Conservation (phyloP, 768 basidiomycete species). For the Suillus subluteus region DNA sequence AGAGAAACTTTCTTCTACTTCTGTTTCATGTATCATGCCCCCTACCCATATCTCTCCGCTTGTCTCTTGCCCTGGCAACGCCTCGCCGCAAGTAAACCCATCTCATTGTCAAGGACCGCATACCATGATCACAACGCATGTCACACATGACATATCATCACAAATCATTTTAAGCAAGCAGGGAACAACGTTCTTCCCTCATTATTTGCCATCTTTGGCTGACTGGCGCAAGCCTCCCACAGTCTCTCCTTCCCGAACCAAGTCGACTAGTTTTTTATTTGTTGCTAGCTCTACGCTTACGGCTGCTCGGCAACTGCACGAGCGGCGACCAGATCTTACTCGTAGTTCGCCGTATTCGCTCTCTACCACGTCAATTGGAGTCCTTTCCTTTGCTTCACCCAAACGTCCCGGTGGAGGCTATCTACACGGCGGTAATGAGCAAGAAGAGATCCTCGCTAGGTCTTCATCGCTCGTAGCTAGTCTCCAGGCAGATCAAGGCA, state of each 20-base stretch:
- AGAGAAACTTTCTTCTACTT: slow-evolving; percentile 23
- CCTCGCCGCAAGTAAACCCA: not conserved
- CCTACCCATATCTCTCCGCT: slow-evolving; percentile 11
- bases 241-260: slow-evolving; percentile 4
- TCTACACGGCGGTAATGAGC: slow-evolving; percentile 48
- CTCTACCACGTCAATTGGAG: slow-evolving; percentile 36
- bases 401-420: slow-evolving; percentile 50
- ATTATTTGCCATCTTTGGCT: slow-evolving; percentile 39
- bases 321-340: slow-evolving; percentile 17
- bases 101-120: slow-evolving; percentile 13
- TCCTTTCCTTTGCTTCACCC: slow-evolving; percentile 47
- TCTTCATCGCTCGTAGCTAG: slow-evolving; percentile 44
- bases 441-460: slow-evolving; percentile 47
- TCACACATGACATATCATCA: slow-evolving; percentile 38
- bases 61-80: slow-evolving; percentile 10
- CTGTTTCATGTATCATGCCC: slow-evolving; percentile 9
- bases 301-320: slow-evolving; percentile 32
- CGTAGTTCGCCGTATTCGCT: slow-evolving; percentile 19
- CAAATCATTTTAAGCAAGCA: slow-evolving; percentile 40
- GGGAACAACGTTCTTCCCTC: slow-evolving; percentile 44
- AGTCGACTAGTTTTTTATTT: slow-evolving; percentile 33
- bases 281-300: slow-evolving; percentile 34
- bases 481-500: slow-evolving; percentile 36
- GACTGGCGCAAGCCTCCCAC: slow-evolving; percentile 32
- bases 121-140: slow-evolving; percentile 6